Evolutionary conservation across 495 filamentous ascomycete species (phyloP), one percentile per base, ranked within the genome.

Genomic region (Daldinia loculata): DNA sequence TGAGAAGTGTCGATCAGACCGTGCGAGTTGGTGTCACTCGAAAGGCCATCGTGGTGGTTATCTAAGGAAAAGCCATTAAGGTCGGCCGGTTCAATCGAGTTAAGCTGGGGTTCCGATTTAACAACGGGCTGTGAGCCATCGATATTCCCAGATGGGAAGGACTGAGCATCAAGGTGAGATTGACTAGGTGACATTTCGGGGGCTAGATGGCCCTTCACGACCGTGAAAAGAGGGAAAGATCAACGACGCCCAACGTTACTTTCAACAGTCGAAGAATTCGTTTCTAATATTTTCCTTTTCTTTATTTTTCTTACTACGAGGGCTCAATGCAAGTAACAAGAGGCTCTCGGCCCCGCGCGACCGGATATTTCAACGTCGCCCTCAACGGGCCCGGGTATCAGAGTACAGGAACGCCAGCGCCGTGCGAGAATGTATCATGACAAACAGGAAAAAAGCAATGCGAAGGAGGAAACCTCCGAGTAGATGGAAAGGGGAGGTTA

Each of bases 1-100:
- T 83, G 79, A 26, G 81, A 76, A 43, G 75, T 66, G 56, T 75
- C 70, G 45, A 78, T 76, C 66, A 76, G 41, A 39, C 67, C 60
- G 41, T 75, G 72, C 19, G 74, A 55, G 61, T 57, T 36, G 19
- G 66, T 55, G 11, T 75, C 74, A 48, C 66, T 66, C 27, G 70
- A 64, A 63, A 79, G 70, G 45, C 45, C 65, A 61, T 76, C 69
- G 48, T 76, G 71, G 34, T 71, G 71, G 57, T 52, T 69, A 53
- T 78, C 75, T 58, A 78, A 61, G 43, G 76, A 77, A 58, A 78
- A 78, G 3, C 72, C 70, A 61, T 77, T 74, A 62, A 77, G 59
- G 51, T 75, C 75, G 17, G 75, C 71, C 17, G 75, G 52, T 24
- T 73, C 71, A 58, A 74, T 59, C 51, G 59, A 39, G 52, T 63